Evolutionary conservation across 1,284 basidiomycete species (phyloP), one percentile per base, ranked within the genome.

Genomic region (Kwoniella shivajii): DNA sequence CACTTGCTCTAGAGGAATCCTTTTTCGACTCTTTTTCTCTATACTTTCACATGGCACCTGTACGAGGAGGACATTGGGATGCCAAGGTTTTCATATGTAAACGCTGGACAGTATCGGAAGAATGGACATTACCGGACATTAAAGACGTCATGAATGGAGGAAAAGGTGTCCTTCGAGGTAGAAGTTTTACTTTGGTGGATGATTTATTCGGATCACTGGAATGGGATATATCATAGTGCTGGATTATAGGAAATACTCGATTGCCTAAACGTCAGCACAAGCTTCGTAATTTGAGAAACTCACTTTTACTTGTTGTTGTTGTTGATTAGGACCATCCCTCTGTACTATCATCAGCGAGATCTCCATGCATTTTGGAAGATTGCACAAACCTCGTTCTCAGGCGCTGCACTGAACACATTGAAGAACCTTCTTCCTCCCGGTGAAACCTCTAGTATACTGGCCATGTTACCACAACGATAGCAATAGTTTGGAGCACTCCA

Each of bases 401-500:
- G 96, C 4, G 96, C 96, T 3, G 96, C 96, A 67, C 96, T 92
- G 72, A 99, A 79, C 2, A 98, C 96, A 68, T 99, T 99, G 78
- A 99, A 99, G 79, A 90, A 93, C 83, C 91, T 90, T 49, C 80
- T 74, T 42, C 88, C 92, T 29, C 87, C 90, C 1, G 95, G 95
- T 0, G 92, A 90, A 24, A 99, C 91, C 80, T 99, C 95, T 51
- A 99, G 81, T 64, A 99, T 97, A 67, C 89, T 92, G 13, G 96
- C 96, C 64, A 90, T 90, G 78, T 99, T 99, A 31, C 96, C 96
- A 71, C 96, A 99, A 39, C 95, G 63, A 55, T 79, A 84, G 64
- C 96, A 99, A 75, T 99, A 99, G 76, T 99, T 99, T 18, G 95
- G 95, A 41, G 94, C 96, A 34, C 88, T 92, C 96, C 96, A 99